phyloP scores from a whole-genome alignment of 129 eudicot species.

The Deinandra increscens region DNA sequence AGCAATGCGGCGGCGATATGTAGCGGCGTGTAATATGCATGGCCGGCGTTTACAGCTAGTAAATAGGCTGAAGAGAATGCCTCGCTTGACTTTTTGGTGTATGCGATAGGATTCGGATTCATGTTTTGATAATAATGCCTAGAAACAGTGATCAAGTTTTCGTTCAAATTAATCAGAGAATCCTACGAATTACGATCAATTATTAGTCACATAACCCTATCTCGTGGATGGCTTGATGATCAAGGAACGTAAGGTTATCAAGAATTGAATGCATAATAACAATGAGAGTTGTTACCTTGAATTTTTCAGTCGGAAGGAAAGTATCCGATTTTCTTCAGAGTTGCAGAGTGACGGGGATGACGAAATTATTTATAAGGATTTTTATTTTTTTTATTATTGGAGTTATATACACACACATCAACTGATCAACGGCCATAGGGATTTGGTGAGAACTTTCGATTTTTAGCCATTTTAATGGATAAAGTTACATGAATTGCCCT shows the following conservation, averaged over 20 bases:
- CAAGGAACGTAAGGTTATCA: background rate
- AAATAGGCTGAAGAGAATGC: slow-evolving; percentile 65
- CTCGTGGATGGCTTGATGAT: background rate
- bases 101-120: too few species aligned
- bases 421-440: too few species aligned
- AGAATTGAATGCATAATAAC: too few species aligned
- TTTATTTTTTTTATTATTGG: too few species aligned
- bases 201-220: too few species aligned
- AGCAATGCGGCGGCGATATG: slow-evolving; percentile 57
- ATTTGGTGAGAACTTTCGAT: slow-evolving; percentile 10
- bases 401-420: too few species aligned
- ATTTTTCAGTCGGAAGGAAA: background rate
- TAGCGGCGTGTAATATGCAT: slow-evolving; percentile 81
- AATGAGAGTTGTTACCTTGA: background rate
- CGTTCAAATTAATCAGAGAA: background rate
- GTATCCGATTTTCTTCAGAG: background rate
- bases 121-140: slow-evolving; percentile 21
- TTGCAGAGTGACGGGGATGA: background rate
- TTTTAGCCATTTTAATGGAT: background rate
- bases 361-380: slow-evolving; percentile 10
- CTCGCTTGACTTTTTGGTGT: slow-evolving; percentile 93
- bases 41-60: slow-evolving; percentile 71
- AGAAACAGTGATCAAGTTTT: background rate
- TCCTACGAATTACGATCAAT: too few species aligned
- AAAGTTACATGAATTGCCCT: background rate